These are phyloP conservation scores for Fusarium hostae DNA, from an alignment of 2,329 filamentous ascomycete genomes.

Conservation along the genomic window DNA sequence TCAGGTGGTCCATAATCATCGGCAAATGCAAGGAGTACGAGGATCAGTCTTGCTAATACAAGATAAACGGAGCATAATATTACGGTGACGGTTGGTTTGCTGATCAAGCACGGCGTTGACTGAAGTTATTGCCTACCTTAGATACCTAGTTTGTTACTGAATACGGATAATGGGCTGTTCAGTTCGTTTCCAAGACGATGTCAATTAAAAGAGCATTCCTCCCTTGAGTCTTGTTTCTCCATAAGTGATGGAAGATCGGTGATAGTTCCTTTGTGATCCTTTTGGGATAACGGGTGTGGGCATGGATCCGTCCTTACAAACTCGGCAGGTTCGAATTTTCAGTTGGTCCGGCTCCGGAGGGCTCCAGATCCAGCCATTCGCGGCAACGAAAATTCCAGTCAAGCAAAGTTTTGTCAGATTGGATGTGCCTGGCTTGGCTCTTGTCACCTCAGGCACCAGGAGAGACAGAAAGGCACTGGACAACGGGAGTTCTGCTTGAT, in stretches of 20 bases:
- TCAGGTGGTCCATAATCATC: conserved; percentile 5
- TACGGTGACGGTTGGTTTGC: not conserved
- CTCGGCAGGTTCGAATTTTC: conserved; percentile 1
- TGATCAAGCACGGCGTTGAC: not conserved
- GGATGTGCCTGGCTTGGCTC: conserved; percentile 7
- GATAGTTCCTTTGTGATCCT: conserved; percentile 4
- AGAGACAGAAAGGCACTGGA: not conserved
- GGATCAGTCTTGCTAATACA: conserved; percentile 7
- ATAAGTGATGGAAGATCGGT: not conserved
- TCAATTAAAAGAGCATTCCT: conserved; percentile 4
- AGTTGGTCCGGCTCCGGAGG: conserved; percentile 13
- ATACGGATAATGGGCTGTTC: not conserved
- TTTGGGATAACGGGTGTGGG: not conserved
- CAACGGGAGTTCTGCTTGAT: not conserved
- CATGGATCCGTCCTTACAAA: not conserved
- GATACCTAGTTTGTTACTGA: not conserved
- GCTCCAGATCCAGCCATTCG: conserved; percentile 5
- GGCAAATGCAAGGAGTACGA: conserved; percentile 9
- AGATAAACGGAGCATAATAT: conserved; percentile 8
- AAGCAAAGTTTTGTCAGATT: conserved; percentile 5
- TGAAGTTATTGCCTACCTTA: not conserved
- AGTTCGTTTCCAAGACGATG: not conserved
- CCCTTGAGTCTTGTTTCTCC: not conserved
- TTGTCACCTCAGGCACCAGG: conserved; percentile 15
- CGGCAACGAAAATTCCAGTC: conserved; percentile 34